A percentile compares a stretch with the other conserved stretches of the same genome.
phyloP scores from a whole-genome alignment of 768 basidiomycete genomes.

The Pleurotus giganteus region DNA sequence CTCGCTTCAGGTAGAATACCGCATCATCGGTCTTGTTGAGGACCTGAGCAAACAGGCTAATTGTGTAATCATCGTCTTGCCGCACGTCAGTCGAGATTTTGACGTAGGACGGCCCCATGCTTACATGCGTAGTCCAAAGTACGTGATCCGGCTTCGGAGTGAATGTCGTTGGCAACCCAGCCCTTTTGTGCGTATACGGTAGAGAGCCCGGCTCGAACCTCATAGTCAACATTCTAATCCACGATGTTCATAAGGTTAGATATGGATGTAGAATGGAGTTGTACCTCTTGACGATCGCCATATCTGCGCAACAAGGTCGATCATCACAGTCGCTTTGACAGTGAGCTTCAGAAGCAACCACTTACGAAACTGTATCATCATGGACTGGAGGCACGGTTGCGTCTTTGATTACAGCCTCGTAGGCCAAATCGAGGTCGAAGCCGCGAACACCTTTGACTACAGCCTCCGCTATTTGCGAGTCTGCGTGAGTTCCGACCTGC shows the following conservation, averaged over 20 bases:
- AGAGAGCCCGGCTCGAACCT: conserved; percentile 75
- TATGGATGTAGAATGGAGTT: background rate
- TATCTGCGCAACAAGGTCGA: conserved; percentile 42
- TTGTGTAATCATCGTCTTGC: conserved; percentile 74
- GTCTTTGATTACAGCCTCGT: conserved; percentile 74
- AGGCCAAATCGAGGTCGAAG: conserved; percentile 63
- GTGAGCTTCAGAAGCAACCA: background rate
- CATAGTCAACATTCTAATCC: conserved; percentile 66
- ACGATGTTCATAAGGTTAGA: background rate
- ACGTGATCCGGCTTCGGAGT: conserved; percentile 75
- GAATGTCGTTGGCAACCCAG: conserved; percentile 76
- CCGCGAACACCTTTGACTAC: conserved; percentile 60
- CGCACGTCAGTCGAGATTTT: background rate
- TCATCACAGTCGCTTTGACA: background rate
- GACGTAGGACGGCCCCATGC: conserved; percentile 15
- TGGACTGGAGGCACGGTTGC: conserved; percentile 57
- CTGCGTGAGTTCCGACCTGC: conserved; percentile 74
- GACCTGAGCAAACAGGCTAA: conserved; percentile 54
- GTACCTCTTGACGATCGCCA: conserved; percentile 67
- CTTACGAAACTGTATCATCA: conserved; percentile 51
- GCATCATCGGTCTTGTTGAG: conserved; percentile 48
- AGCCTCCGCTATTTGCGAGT: conserved; percentile 72
- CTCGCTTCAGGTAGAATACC: conserved; percentile 49
- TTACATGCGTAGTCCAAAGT: conserved; percentile 77
- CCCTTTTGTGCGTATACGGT: conserved; percentile 65